Evolutionary conservation across 495 filamentous ascomycete species (phyloP).

Genomic region (Hypoxylon lienhwacheense): DNA sequence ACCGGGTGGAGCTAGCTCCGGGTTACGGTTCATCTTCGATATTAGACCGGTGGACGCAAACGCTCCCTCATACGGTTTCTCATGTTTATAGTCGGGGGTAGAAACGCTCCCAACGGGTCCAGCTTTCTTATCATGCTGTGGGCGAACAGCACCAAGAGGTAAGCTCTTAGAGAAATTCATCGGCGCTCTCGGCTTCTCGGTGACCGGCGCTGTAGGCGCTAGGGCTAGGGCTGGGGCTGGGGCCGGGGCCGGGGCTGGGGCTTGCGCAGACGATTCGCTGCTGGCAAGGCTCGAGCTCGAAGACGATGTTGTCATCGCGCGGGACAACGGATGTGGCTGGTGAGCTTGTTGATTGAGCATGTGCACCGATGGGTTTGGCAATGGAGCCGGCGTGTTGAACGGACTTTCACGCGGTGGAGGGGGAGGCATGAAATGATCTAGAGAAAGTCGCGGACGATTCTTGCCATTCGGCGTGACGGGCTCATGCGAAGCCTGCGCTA

Average conservation of each 20-base stretch:
- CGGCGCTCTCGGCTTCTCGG: slow-evolving; percentile 46
- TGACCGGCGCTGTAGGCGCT: too few species aligned
- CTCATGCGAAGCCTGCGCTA: slow-evolving; percentile 49
- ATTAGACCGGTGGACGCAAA: slow-evolving; percentile 95
- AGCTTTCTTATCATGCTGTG: slow-evolving; percentile 17
- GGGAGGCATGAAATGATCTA: slow-evolving; percentile 70
- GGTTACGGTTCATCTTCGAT: slow-evolving; percentile 72
- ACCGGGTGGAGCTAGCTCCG: slow-evolving; percentile 44
- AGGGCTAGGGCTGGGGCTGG: too few species aligned
- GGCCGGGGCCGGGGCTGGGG: slow-evolving; percentile 61
- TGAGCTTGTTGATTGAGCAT: slow-evolving; percentile 45
- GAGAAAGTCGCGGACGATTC: slow-evolving; percentile 69
- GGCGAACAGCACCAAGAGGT: slow-evolving; percentile 52
- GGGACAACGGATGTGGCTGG: slow-evolving; percentile 82
- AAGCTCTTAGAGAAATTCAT: slow-evolving; percentile 80
- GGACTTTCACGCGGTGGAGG: slow-evolving; percentile 62
- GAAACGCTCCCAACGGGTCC: slow-evolving; percentile 53
- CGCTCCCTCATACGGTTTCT: slow-evolving; percentile 79
- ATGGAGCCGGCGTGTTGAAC: slow-evolving; percentile 56
- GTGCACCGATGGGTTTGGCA: slow-evolving; percentile 61
- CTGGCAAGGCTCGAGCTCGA: slow-evolving; percentile 74
- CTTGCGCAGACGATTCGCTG: slow-evolving; percentile 75
- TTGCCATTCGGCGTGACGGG: slow-evolving; percentile 52
- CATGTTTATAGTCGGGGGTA: slow-evolving; percentile 82
- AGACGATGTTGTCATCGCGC: slow-evolving; percentile 77